Conservation (phyloP, 305 asterid genomes). For the Solanum hybrid region DNA sequence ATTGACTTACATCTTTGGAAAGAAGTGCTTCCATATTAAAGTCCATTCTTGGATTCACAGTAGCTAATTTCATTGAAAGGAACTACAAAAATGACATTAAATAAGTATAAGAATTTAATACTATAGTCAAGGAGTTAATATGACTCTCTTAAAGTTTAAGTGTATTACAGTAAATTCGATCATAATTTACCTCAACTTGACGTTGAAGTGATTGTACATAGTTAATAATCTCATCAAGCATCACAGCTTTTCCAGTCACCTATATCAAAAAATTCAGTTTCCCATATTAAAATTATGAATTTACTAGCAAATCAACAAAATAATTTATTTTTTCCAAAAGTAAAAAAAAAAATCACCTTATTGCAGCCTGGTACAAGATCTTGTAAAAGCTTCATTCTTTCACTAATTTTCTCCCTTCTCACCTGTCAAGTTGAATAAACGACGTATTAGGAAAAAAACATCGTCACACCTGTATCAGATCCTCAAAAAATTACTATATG, state of each 20-base stretch:
- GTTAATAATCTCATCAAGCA: slow-evolving; percentile 94
- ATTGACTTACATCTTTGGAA: slow-evolving; percentile 63
- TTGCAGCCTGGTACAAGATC: slow-evolving; percentile 97
- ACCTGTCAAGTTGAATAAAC: slow-evolving; percentile 31
- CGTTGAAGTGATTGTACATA: slow-evolving; percentile 85
- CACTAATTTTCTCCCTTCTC: slow-evolving; percentile 82
- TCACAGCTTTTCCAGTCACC: slow-evolving; percentile 96
- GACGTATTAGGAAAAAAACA: not conserved
- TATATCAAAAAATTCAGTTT: slow-evolving; percentile 1
- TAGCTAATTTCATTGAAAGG: slow-evolving; percentile 81
- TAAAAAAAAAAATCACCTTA: slow-evolving; percentile 45
- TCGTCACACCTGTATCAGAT: not conserved
- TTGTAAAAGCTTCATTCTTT: slow-evolving; percentile 78
- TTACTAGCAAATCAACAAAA: not conserved
- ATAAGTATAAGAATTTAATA: not conserved
- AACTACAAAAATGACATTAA: slow-evolving; percentile 39
- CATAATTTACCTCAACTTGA: slow-evolving; percentile 68
- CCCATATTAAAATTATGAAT: not conserved
- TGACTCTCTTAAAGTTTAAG: not conserved
- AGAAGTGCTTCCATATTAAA: slow-evolving; percentile 45
- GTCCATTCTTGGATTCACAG: slow-evolving; percentile 71
- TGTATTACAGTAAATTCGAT: not conserved
- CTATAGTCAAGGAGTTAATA: not conserved
- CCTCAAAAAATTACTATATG: not conserved
- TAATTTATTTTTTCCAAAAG: not conserved